phyloP scores from a whole-genome alignment of 441 rosid species.

The Sinapis alba region DNA sequence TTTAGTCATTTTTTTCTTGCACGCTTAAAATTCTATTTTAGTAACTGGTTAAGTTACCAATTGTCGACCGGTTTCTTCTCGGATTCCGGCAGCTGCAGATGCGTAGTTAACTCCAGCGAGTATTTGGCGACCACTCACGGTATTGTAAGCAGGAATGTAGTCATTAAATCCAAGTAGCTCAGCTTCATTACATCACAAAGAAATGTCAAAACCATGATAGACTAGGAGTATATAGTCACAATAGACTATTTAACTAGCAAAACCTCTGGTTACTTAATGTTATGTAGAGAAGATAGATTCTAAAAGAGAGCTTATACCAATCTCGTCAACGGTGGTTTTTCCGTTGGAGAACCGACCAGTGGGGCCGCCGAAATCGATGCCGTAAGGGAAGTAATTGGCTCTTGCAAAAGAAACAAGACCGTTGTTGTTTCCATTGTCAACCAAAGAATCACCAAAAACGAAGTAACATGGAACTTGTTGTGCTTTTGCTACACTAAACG shows the following conservation, averaged over 20 bases:
- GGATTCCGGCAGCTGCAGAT: slow-evolving; percentile 70
- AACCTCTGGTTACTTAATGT: slow-evolving; percentile 2
- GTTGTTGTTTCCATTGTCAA: slow-evolving; percentile 72
- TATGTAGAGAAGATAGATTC: neutral
- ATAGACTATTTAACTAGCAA: neutral
- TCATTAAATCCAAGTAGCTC: slow-evolving; percentile 54
- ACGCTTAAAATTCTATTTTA: no score
- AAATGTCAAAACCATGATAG: slow-evolving; percentile 9
- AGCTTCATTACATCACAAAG: slow-evolving; percentile 43
- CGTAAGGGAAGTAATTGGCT: neutral
- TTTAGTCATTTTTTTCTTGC: no score
- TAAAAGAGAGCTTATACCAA: slow-evolving; percentile 29
- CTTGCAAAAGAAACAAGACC: slow-evolving; percentile 32
- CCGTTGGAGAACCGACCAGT: neutral
- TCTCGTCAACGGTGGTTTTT: slow-evolving; percentile 1
- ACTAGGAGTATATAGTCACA: neutral
- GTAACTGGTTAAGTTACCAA: slow-evolving; percentile 46
- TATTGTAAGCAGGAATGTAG: slow-evolving; percentile 51
- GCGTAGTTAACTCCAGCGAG: slow-evolving; percentile 72
- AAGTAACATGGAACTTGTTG: slow-evolving; percentile 69
- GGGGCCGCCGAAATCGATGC: slow-evolving; percentile 3
- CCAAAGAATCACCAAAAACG: slow-evolving; percentile 69
- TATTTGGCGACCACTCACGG: slow-evolving; percentile 39
- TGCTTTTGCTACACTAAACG: slow-evolving; percentile 29
- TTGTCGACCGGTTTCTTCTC: slow-evolving; percentile 50